Conservation (phyloP, 306 rosid genomes). For the Psophocarpus tetragonolobus region DNA sequence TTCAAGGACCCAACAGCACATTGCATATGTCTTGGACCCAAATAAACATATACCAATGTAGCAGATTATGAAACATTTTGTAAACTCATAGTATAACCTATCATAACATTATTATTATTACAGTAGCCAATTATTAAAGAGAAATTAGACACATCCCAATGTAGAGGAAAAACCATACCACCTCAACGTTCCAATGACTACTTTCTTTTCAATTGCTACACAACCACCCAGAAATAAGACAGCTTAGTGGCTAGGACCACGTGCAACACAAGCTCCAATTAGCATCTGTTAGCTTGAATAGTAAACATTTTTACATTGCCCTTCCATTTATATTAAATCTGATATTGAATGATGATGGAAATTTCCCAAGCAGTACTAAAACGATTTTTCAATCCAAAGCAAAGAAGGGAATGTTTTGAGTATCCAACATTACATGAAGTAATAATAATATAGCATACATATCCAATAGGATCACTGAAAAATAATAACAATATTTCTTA, state of each 20-base stretch:
- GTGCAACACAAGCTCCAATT: slow-evolving; percentile 16
- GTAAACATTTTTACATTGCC: neutral
- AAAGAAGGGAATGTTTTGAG: neutral
- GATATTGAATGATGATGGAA: neutral
- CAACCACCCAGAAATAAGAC: slow-evolving; percentile 4
- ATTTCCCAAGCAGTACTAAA: slow-evolving; percentile 9
- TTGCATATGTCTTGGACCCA: neutral
- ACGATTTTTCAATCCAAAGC: neutral
- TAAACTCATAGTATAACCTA: slow-evolving; percentile 8
- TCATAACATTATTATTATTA: neutral
- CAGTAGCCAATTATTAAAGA: neutral
- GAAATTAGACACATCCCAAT: neutral
- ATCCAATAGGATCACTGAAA: too few species aligned
- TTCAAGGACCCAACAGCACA: too few species aligned
- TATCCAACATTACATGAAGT: slow-evolving; percentile 1
- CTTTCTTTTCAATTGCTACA: neutral
- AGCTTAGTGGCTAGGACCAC: slow-evolving; percentile 2
- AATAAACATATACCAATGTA: neutral
- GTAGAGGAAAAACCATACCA: neutral
- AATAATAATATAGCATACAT: slow-evolving; percentile 4
- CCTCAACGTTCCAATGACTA: neutral
- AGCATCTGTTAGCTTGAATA: neutral
- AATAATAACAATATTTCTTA: too few species aligned
- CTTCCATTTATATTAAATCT: slow-evolving; percentile 12
- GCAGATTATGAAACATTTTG: neutral